A percentile compares a stretch with the other conserved stretches of the same genome.
Evolutionary conservation across 2,329 filamentous ascomycete genomes (phyloP).

Genomic region (Diaporthe citri): DNA sequence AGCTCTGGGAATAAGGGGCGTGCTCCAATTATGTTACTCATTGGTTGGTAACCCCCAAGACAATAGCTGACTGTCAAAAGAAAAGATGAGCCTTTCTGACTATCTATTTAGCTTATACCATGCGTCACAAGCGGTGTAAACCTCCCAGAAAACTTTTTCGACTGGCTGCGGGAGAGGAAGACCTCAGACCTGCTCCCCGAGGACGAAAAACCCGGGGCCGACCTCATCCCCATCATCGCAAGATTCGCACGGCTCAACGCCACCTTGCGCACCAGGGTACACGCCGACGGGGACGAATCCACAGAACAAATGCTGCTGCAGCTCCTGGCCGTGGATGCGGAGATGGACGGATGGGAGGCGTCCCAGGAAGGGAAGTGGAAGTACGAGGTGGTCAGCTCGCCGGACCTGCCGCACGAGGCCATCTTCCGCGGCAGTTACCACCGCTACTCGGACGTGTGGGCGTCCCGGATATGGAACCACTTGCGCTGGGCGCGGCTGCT

Average conservation of each 20-base stretch:
- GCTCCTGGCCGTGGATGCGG: conserved; percentile 55
- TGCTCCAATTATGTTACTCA: conserved; percentile 68
- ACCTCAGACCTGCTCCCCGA: conserved; percentile 44
- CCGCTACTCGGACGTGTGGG: conserved; percentile 65
- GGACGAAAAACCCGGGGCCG: conserved; percentile 54
- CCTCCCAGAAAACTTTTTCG: conserved; percentile 57
- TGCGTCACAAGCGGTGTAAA: conserved; percentile 54
- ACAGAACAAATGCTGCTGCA: conserved; percentile 54
- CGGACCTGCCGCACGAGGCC: conserved; percentile 53
- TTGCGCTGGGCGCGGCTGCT: conserved; percentile 71
- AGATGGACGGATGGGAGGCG: conserved; percentile 56
- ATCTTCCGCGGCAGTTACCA: conserved; percentile 68
- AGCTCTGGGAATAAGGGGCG: conserved; percentile 61
- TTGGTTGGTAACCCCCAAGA: conserved; percentile 56
- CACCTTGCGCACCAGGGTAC: conserved; percentile 49
- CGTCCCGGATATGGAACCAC: conserved; percentile 69
- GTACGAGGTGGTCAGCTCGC: conserved; percentile 50
- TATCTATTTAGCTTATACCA: conserved; percentile 57
- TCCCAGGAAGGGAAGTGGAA: conserved; percentile 52
- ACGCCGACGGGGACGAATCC: conserved; percentile 53
- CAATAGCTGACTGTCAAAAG: neutral
- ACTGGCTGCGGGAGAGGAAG: conserved; percentile 50
- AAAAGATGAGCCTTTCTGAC: conserved; percentile 24
- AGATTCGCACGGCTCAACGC: conserved; percentile 56
- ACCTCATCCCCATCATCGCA: conserved; percentile 56